These are phyloP conservation scores for Scutellaria galericulata DNA, from an alignment of 257 asterid species.

Conservation along the genomic window DNA sequence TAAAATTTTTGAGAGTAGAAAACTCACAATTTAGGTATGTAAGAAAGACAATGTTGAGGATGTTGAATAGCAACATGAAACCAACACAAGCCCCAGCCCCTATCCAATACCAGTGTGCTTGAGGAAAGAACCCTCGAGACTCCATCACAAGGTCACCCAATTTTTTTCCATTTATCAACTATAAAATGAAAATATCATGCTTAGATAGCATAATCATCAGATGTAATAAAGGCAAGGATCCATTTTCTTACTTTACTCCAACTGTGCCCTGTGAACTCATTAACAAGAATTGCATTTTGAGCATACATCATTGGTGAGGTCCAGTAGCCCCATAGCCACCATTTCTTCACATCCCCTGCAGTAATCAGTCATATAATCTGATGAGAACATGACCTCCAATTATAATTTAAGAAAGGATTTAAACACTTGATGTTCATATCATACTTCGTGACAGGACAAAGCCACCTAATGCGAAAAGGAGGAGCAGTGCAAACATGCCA, in stretches of 20 bases:
- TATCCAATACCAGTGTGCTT: conserved; percentile 53
- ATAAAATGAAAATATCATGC: conserved; percentile 9
- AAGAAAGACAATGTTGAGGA: conserved; percentile 33
- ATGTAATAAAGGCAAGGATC: background rate
- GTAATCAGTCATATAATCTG: background rate
- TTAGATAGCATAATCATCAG: background rate
- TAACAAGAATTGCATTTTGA: conserved; percentile 61
- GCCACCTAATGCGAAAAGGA: conserved; percentile 68
- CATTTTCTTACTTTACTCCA: conserved; percentile 61
- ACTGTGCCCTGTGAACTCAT: conserved; percentile 65
- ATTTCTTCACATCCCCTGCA: conserved; percentile 59
- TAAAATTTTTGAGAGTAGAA: background rate
- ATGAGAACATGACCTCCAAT: conserved; percentile 2
- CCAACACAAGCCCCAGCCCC: conserved; percentile 47
- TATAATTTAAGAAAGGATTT: background rate
- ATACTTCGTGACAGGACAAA: conserved; percentile 71
- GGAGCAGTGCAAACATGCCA: conserved; percentile 58
- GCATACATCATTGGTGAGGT: conserved; percentile 71
- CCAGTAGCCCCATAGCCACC: conserved; percentile 93
- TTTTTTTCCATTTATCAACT: conserved; percentile 36
- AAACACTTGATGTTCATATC: background rate
- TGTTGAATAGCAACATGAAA: conserved; percentile 40
- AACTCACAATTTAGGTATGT: conserved; percentile 48
- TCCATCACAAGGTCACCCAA: conserved; percentile 43
- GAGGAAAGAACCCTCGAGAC: conserved; percentile 45